Evolutionary conservation across 2,329 filamentous ascomycete species (phyloP).

Genomic region (Talaromyces albobiverticillius): DNA sequence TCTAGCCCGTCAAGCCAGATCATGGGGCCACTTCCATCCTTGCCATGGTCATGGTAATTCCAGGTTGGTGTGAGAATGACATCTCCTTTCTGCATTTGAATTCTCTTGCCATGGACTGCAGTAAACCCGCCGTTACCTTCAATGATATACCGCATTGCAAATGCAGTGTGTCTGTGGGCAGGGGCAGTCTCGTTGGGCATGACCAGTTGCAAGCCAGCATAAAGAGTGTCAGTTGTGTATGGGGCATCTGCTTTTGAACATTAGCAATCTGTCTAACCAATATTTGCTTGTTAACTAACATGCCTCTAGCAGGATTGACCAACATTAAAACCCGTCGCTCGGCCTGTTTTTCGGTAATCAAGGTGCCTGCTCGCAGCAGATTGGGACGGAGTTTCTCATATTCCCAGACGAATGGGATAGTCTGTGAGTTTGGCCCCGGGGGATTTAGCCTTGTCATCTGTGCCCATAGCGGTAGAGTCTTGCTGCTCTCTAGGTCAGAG

Average conservation of each 20-base stretch:
- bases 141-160: constrained; percentile 58
- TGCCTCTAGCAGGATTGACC: constrained; percentile 36
- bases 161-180: constrained; percentile 56
- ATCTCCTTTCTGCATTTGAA: constrained; percentile 53
- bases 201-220: constrained; percentile 57
- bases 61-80: constrained; percentile 58
- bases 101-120: constrained; percentile 54
- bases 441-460: constrained; percentile 50
- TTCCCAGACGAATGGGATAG: constrained; percentile 37
- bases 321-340: constrained; percentile 43
- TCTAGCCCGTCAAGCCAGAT: constrained; percentile 60
- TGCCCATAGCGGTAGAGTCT: constrained; percentile 45
- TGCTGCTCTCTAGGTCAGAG: constrained; percentile 21
- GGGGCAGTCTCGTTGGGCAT: constrained; percentile 56
- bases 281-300: not conserved
- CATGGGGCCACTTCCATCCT: constrained; percentile 53
- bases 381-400: constrained; percentile 35
- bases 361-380: constrained; percentile 34
- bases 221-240: constrained; percentile 58
- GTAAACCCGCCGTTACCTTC: constrained; percentile 57
- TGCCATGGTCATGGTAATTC: constrained; percentile 62
- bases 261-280: no score
- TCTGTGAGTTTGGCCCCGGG: constrained; percentile 44
- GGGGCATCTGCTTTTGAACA: constrained; percentile 41
- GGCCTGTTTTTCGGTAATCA: constrained; percentile 36